phyloP scores from a whole-genome alignment of 495 filamentous ascomycete species.

The Cladorrhinum samala region DNA sequence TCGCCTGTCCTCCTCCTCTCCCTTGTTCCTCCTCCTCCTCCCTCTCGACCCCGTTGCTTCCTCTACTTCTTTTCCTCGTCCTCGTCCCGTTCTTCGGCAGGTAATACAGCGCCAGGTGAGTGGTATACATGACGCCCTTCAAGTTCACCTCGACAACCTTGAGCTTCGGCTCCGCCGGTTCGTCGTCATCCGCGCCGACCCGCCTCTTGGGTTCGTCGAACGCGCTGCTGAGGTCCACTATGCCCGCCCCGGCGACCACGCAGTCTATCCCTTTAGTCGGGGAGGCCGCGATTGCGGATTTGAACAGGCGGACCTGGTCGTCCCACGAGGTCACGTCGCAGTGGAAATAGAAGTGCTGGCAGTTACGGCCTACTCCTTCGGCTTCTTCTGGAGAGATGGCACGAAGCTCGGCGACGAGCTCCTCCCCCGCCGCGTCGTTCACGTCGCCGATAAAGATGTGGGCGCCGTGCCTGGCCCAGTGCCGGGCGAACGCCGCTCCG shows the following conservation, averaged over 20 bases:
- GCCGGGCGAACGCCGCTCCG: slow-evolving; percentile 44
- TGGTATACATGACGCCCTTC: slow-evolving; percentile 58
- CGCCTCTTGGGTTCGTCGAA: slow-evolving; percentile 15
- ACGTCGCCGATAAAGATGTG: slow-evolving; percentile 46
- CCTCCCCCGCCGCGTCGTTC: slow-evolving; percentile 30
- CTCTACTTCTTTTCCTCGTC: no score
- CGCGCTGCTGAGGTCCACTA: slow-evolving; percentile 35
- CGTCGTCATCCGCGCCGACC: slow-evolving; percentile 31
- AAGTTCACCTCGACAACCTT: slow-evolving; percentile 56
- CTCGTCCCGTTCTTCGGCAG: slow-evolving; percentile 26
- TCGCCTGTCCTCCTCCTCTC: no score
- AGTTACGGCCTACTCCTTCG: no score
- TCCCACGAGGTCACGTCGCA: slow-evolving; percentile 52
- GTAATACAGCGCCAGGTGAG: slow-evolving; percentile 56
- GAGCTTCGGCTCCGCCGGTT: slow-evolving; percentile 37
- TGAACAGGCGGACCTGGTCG: slow-evolving; percentile 57
- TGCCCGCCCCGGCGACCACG: slow-evolving; percentile 64
- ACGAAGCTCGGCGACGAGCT: slow-evolving; percentile 33
- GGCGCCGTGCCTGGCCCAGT: slow-evolving; percentile 36
- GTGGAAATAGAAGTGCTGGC: no score
- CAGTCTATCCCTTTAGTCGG: slow-evolving; percentile 53
- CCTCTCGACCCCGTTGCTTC: no score
- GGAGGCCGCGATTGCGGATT: slow-evolving; percentile 42
- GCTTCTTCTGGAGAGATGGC: slow-evolving; percentile 17
- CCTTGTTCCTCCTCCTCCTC: no score